Evolutionary conservation across 768 basidiomycete species (phyloP).

Genomic region (Kondoa subrosea): DNA sequence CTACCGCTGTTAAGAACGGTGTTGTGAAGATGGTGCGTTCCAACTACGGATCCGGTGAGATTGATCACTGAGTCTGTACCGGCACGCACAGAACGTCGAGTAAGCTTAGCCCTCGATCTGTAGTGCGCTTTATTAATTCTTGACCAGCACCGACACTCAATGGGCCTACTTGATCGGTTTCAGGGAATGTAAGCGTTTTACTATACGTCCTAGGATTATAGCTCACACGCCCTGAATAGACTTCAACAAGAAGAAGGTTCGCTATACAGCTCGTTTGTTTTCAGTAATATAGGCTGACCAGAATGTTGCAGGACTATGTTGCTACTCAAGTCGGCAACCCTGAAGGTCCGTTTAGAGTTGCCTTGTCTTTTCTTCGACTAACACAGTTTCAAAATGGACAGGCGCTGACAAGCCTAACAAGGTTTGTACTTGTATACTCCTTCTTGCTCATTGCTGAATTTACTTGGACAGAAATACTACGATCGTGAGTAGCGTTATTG

Average conservation of each 20-base stretch:
- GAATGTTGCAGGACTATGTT: slow-evolving; percentile 79
- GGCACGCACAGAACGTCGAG: slow-evolving; percentile 20
- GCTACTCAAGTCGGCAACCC: slow-evolving; percentile 88
- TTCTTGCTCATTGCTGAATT: too few relatives aligned
- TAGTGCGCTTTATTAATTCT: too few relatives aligned
- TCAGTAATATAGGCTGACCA: too few relatives aligned
- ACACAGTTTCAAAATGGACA: too few relatives aligned
- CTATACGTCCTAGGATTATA: too few relatives aligned
- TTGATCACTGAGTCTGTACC: not conserved
- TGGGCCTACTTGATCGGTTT: slow-evolving; percentile 68
- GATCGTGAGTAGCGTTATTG: slow-evolving; percentile 12
- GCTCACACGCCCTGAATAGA: slow-evolving; percentile 42
- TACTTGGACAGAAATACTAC: slow-evolving; percentile 50
- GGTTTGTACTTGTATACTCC: too few relatives aligned
- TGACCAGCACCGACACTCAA: slow-evolving; percentile 61
- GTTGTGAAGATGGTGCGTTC: not conserved
- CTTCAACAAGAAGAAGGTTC: slow-evolving; percentile 60
- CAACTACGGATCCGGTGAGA: not conserved
- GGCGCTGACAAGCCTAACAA: slow-evolving; percentile 99
- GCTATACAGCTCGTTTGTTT: too few relatives aligned
- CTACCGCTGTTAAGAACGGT: slow-evolving; percentile 58
- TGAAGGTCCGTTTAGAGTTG: too few relatives aligned
- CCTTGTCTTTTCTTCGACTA: too few relatives aligned
- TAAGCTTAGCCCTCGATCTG: not conserved
- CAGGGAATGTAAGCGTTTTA: slow-evolving; percentile 50